phyloP scores from a whole-genome alignment of 179 eudicot genomes.

The Silene noctiflora region DNA sequence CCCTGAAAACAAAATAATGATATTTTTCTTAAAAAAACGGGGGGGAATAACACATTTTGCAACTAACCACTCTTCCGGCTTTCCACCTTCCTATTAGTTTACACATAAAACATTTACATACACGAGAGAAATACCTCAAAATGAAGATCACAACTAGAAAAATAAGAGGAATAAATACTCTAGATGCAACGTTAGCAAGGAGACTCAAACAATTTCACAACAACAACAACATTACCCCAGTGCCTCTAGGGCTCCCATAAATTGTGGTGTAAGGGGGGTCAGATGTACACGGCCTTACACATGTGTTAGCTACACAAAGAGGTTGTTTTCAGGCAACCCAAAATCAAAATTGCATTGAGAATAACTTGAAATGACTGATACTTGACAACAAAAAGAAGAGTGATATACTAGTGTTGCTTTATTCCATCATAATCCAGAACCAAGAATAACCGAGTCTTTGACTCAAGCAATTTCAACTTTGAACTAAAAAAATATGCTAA shows the following conservation, averaged over 20 bases:
- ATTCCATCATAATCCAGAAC: too few species aligned
- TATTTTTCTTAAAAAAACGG: not conserved
- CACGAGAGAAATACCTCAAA: not conserved
- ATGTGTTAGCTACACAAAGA: not conserved
- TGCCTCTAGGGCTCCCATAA: not conserved
- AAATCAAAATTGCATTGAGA: not conserved
- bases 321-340: not conserved
- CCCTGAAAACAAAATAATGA: conserved; percentile 40
- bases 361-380: not conserved
- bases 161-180: not conserved
- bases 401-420: too few species aligned
- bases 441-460: too few species aligned
- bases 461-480: too few species aligned
- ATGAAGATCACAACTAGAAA: not conserved
- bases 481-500: too few species aligned
- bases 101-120: not conserved
- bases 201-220: not conserved
- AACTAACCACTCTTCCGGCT: not conserved
- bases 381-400: too few species aligned
- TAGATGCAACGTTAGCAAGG: not conserved
- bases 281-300: not conserved
- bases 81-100: not conserved
- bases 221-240: not conserved
- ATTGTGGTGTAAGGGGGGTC: too few species aligned
- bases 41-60: not conserved